Evolutionary conservation across 1,139 yeast species (phyloP), one percentile per base, ranked within the genome.

Genomic region (Meyerozyma guilliermondii): DNA sequence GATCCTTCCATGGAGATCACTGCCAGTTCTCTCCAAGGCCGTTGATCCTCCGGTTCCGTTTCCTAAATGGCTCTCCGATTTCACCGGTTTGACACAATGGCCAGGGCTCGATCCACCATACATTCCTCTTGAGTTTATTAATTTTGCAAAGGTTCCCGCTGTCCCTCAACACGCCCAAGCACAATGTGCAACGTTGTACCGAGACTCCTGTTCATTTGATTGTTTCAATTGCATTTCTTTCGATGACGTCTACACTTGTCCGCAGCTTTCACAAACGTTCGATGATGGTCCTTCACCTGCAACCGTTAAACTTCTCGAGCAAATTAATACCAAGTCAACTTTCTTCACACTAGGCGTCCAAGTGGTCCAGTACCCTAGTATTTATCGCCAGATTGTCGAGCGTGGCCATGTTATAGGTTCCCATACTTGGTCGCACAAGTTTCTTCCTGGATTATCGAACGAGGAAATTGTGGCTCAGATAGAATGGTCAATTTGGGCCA

Each of bases 401-500:
- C 64, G 65, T 38, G 96, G 96, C 17, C 97, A 92, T 60, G 64
- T 89, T 30, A 67, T 89, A 59, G 98, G 87, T 1, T 77, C 91
- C 0, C 98, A 91, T 60, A 88, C 97, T 1, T 91, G 97, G 96
- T 81, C 92, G 5, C 98, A 91, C 65, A 81, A 82, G 45, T 87
- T 83, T 53, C 71, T 91, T 47, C 97, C 98, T 1, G 65, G 81
- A 1, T 68, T 91, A 45, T 62, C 80, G 14, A 88, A 88, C 58
- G 92, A 87, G 60, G 78, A 87, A 48, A 79, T 91, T 17, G 81
- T 86, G 46, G 96, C 97, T 0, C 96, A 91, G 60, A 66, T 91
- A 39, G 83, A 91, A 63, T 91, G 98, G 98, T 84, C 95, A 1
- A 81, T 89, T 31, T 91, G 98, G 98, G 96, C 97, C 5, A 87